A percentile compares a stretch with the other conserved stretches of the same genome.
phyloP scores from a whole-genome alignment of 1,139 yeast genomes.

The Yamadazyma diospyri region DNA sequence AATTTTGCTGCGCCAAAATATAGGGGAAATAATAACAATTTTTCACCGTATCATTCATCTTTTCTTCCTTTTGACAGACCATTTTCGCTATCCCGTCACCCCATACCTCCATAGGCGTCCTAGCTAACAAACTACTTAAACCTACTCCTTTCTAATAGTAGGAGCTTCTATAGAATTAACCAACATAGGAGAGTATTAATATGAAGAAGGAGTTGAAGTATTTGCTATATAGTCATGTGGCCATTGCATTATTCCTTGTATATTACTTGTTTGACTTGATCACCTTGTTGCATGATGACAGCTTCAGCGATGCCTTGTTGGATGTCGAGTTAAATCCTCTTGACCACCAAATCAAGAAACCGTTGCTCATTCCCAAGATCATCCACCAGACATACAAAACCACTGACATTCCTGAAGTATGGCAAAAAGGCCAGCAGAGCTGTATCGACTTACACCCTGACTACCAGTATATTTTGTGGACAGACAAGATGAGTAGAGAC shows the following conservation, averaged over 20 bases:
- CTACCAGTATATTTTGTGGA: conserved; percentile 86
- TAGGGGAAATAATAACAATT: conserved; percentile 8
- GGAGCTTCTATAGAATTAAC: too few species aligned
- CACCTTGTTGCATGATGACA: conserved; percentile 70
- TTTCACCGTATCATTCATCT: conserved; percentile 2
- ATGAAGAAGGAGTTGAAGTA: conserved; percentile 62
- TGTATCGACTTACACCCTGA: conserved; percentile 82
- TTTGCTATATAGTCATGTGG: conserved; percentile 55
- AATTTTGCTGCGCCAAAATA: conserved; percentile 7
- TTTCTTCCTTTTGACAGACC: conserved; percentile 1
- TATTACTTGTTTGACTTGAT: conserved; percentile 73
- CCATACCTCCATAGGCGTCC: too few species aligned
- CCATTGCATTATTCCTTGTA: conserved; percentile 51
- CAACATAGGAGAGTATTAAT: too few species aligned
- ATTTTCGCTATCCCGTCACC: neutral
- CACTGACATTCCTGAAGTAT: conserved; percentile 68
- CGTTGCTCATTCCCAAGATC: conserved; percentile 74
- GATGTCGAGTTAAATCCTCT: conserved; percentile 55
- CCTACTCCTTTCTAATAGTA: too few species aligned
- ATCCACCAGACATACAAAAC: conserved; percentile 93
- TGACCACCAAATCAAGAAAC: conserved; percentile 36
- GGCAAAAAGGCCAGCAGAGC: conserved; percentile 75
- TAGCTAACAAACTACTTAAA: too few species aligned
- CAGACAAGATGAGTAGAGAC: conserved; percentile 77
- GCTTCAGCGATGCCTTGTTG: conserved; percentile 58